phyloP scores from a whole-genome alignment of 768 basidiomycete species.

The Gloeopeniophorella convolvens region DNA sequence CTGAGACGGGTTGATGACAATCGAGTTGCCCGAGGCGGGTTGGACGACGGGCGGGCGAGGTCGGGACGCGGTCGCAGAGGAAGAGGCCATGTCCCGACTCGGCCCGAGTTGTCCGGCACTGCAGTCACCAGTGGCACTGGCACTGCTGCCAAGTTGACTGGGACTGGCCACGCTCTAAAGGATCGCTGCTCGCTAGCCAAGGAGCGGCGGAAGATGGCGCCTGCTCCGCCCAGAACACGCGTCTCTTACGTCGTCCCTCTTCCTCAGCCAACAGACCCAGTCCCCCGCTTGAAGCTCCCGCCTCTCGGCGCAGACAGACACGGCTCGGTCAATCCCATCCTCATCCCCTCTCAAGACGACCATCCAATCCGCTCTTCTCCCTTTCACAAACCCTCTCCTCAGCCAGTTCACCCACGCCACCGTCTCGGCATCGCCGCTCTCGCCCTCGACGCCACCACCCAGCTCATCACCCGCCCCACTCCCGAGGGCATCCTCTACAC shows the following conservation, averaged over 20 bases:
- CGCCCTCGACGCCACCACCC: constrained; percentile 82
- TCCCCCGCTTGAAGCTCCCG: constrained; percentile 67
- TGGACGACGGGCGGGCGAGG: constrained; percentile 30
- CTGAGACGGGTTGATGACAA: constrained; percentile 35
- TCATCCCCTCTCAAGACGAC: constrained; percentile 36
- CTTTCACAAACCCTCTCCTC: background rate
- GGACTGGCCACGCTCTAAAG: too few relatives aligned
- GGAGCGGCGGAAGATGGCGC: too few relatives aligned
- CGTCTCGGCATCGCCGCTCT: constrained; percentile 81
- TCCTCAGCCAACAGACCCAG: constrained; percentile 46
- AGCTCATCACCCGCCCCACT: constrained; percentile 50
- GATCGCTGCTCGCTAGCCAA: too few relatives aligned
- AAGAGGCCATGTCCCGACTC: background rate
- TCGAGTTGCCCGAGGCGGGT: constrained; percentile 30
- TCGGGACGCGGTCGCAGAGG: background rate
- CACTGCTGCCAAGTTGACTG: too few relatives aligned
- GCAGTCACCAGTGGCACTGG: too few relatives aligned
- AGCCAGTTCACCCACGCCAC: constrained; percentile 42
- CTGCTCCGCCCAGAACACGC: constrained; percentile 48
- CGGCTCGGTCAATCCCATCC: constrained; percentile 63
- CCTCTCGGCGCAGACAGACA: constrained; percentile 53
- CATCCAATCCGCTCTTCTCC: background rate
- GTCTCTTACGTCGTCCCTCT: constrained; percentile 85
- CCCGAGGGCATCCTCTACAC: constrained; percentile 90
- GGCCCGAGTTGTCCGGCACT: too few relatives aligned